Evolutionary conservation across 2,329 filamentous ascomycete genomes (phyloP), one percentile per base, ranked within the genome.

Genomic region (Alternaria arbusti): DNA sequence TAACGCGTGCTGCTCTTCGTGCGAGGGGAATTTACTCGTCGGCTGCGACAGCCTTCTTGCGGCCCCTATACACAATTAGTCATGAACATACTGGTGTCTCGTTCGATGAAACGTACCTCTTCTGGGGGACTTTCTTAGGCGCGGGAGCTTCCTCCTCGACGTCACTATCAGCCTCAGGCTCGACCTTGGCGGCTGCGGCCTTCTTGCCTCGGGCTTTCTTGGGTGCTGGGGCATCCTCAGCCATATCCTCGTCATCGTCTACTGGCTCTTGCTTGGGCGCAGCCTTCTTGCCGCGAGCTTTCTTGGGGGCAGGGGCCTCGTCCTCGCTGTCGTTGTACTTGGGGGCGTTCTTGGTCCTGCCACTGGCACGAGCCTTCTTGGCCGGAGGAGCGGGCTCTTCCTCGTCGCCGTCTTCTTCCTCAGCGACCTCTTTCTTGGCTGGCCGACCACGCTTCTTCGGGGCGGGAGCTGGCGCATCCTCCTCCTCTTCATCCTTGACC

Each of bases 201-300:
- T 80, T 80, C 68, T 75, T 79, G 46, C 66, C 66, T 23, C 67
- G 73, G 20, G 66, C 59, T 68, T 81, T 81, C 65, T 77, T 76
- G 4, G 73, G 68, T 17, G 73, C 65, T 3, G 65, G 65, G 3
- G 55, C 58, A 28, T 66, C 61, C 25, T 65, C 55, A 40, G 15
- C 9, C 36, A 40, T 40, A 4, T 62, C 58, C 8, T 59, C 71
- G 25, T 76, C 69, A 1, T 67, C 52, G 6, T 61, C 59, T 32
- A 69, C 62, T 3, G 56, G 58, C 15, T 63, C 52, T 17, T 66
- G 57, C 49, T 60, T 59, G 20, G 45, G 12, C 15, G 50, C 57
- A 6, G 28, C 60, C 56, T 66, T 66, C 54, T 64, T 66, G 20
- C 52, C 54, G 11, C 50, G 50, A n/a, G 32, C 30, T 66, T 82